Evolutionary conservation across 73 alveolate genomes (phyloP).

Genomic region (Stentor roeselii): DNA sequence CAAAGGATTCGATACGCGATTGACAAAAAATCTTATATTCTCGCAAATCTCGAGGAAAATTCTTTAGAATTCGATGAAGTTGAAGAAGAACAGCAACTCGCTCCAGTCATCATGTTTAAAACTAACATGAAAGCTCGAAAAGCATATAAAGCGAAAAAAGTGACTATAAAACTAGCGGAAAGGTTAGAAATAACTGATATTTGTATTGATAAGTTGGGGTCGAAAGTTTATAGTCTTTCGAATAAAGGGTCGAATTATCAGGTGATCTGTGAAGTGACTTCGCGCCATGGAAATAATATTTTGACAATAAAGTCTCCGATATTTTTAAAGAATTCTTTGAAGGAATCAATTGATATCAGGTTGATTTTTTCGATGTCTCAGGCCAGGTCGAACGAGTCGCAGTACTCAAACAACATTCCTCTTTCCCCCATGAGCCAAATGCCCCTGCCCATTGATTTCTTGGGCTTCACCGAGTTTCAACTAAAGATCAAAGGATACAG

Average conservation of each 20-base stretch:
- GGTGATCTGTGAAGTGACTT: not conserved
- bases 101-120: constrained; percentile 24
- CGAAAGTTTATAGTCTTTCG: not conserved
- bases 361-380: not conserved
- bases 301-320: not conserved
- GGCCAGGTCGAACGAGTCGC: not conserved
- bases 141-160: not conserved
- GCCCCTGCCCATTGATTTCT: not conserved
- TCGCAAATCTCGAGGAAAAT: not conserved
- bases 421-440: not conserved
- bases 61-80: constrained; percentile 13
- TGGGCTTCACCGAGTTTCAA: not conserved
- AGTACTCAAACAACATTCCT: not conserved
- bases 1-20: constrained; percentile 12
- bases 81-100: not conserved
- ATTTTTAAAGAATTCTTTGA: not conserved
- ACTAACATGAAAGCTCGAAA: not conserved
- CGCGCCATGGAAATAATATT: constrained; percentile 10
- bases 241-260: not conserved
- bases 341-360: not conserved
- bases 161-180: not conserved
- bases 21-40: not conserved
- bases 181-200: not conserved
- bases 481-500: not conserved
- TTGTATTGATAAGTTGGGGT: constrained; percentile 8